Conservation (phyloP, 2,329 filamentous ascomycete genomes). For the Fusarium paranaense region DNA sequence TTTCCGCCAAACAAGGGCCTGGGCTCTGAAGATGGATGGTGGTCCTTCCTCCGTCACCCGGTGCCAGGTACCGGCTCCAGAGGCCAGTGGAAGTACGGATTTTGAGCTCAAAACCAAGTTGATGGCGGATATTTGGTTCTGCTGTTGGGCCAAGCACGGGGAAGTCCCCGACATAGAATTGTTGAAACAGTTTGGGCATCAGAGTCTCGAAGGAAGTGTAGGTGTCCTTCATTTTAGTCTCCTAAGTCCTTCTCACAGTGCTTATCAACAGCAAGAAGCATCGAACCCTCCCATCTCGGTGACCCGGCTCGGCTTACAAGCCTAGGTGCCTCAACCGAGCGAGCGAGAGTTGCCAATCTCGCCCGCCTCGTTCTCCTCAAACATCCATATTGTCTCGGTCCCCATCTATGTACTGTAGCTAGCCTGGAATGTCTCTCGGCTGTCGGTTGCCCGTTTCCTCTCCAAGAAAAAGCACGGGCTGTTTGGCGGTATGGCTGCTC, state of each 20-base stretch:
- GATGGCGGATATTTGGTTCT: background rate
- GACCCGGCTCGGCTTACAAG: slow-evolving; percentile 9
- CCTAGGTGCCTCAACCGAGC: background rate
- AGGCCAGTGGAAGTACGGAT: slow-evolving; percentile 33
- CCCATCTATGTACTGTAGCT: background rate
- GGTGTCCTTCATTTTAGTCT: background rate
- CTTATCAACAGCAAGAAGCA: background rate
- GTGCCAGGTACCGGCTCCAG: slow-evolving; percentile 39
- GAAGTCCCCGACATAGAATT: background rate
- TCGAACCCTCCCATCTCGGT: slow-evolving; percentile 1
- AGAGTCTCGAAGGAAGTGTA: background rate
- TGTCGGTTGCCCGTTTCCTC: slow-evolving; percentile 1
- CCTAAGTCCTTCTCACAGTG: background rate
- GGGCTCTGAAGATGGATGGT: slow-evolving; percentile 18
- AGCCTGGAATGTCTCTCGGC: background rate
- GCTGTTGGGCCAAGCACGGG: slow-evolving; percentile 1
- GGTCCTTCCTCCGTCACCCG: slow-evolving; percentile 27
- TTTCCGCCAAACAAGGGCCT: slow-evolving; percentile 35
- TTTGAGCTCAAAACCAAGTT: slow-evolving; percentile 1
- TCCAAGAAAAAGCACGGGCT: background rate
- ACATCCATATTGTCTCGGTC: slow-evolving; percentile 1
- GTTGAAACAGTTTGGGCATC: background rate
- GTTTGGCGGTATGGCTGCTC: slow-evolving; percentile 2
- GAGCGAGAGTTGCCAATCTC: slow-evolving; percentile 21
- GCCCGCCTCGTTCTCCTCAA: slow-evolving; percentile 19